Base-by-base conservation (phyloP, 2,329 filamentous ascomycete species). In the Fusarium avenaceum region DNA sequence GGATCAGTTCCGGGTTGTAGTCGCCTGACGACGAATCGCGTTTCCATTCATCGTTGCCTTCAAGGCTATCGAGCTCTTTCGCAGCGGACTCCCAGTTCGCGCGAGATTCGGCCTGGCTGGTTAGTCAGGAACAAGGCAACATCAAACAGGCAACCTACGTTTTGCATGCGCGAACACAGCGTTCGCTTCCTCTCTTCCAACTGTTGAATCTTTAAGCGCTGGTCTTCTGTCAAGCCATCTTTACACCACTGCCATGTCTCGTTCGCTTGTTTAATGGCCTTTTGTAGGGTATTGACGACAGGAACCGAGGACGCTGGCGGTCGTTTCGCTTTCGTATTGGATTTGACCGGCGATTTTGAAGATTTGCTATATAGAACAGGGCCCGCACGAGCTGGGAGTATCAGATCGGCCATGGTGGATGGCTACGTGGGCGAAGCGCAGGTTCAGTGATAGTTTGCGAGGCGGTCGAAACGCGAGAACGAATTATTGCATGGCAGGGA, bases 1-100 rank as follows among this genome's bases (percentile, higher is more conserved):
- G 83, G 42, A 97, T 87, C 10, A 96, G 81, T 0, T 82, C 81
- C 1, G 88, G 86, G 72, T 95, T 88, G 77, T 94, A 96, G 70
- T 94, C 90, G 46, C 85, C 81, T n/a, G 85, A 78, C 2, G 74
- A 76, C 10, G 86, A 80, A 50, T 92, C 87, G 32, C 83, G 77
- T 76, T 97, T 97, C 94, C 94, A 97, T 28, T 83, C 80, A 69
- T 95, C 89, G 74, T 95, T 93, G 45, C 90, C 90, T 76, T 97
- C 93, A 15, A 97, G 81, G 11, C 84, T 77, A 75, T 97, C 94
- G 43, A 97, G 86, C 74, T 94, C 90, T 43, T 84, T 84, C 4
- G 94, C 94, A 11, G 92, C 91, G 17, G 82, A 82, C 70, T 90
- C 86, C 93, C 94, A 97, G 75, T 94, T 88, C 49, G 85, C 81